These are phyloP conservation scores for Dactylis glomerata DNA, from an alignment of 176 grass and related monocot species.

Conservation along the genomic window DNA sequence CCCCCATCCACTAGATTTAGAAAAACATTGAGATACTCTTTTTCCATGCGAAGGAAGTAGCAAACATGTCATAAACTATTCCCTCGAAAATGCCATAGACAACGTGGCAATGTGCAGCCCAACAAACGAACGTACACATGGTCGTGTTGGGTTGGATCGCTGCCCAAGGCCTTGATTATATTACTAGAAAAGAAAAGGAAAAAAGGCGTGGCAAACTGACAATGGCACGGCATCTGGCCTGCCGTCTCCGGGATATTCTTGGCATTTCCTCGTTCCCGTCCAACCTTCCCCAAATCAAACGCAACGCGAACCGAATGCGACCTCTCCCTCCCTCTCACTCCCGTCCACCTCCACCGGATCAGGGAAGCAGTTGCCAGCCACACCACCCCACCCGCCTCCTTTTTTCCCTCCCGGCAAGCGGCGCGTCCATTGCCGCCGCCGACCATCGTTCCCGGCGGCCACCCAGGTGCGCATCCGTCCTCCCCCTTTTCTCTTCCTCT, in stretches of 20 bases:
- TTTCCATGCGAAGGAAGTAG: too few species aligned
- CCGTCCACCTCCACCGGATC: slow-evolving; percentile 23
- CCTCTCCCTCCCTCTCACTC: not conserved
- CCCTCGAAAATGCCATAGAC: not conserved
- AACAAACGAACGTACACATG: not conserved
- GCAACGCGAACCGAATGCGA: slow-evolving; percentile 8
- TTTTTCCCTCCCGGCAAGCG: not conserved
- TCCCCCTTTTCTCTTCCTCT: not conserved
- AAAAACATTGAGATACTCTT: too few species aligned
- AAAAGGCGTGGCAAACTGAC: not conserved
- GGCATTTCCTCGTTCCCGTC: not conserved
- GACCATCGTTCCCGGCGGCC: not conserved
- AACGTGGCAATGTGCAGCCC: not conserved
- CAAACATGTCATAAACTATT: not conserved
- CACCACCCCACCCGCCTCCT: not conserved
- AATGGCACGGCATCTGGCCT: slow-evolving; percentile 2
- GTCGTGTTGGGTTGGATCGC: not conserved
- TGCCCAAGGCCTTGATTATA: not conserved
- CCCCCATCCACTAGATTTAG: too few species aligned
- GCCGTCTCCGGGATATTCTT: slow-evolving; percentile 7
- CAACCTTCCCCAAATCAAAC: slow-evolving; percentile 20
- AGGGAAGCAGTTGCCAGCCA: not conserved
- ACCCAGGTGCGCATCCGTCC: not conserved
- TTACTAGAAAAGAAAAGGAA: not conserved
- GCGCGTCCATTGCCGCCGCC: not conserved